These are phyloP conservation scores for Cystobasidium sp. DNA, from an alignment of 1,284 basidiomycete genomes.

Conservation along the genomic window DNA sequence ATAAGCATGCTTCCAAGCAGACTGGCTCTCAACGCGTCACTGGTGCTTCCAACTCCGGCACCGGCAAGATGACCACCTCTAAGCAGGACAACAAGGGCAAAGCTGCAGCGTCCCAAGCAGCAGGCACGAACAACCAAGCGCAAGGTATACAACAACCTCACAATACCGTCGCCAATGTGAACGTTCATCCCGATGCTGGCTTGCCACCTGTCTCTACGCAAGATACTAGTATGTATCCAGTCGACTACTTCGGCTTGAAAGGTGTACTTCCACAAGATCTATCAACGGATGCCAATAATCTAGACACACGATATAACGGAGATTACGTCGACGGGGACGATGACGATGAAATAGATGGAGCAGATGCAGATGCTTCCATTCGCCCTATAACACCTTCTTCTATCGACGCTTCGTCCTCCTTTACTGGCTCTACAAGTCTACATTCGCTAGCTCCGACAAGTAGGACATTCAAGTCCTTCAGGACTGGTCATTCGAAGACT, in stretches of 20 bases:
- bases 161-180: background rate
- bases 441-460: slow-evolving; percentile 48
- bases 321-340: slow-evolving; percentile 12
- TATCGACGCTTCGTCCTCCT: slow-evolving; percentile 45
- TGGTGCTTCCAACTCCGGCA: background rate
- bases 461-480: slow-evolving; percentile 47
- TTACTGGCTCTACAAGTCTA: slow-evolving; percentile 38
- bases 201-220: slow-evolving; percentile 4
- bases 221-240: background rate
- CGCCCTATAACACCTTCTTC: slow-evolving; percentile 50
- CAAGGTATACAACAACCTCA: background rate
- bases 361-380: slow-evolving; percentile 51
- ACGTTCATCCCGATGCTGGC: slow-evolving; percentile 8
- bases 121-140: background rate
- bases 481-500: slow-evolving; percentile 35
- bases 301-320: background rate
- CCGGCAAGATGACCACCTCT: background rate
- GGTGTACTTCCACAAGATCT: background rate
- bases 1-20: background rate
- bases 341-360: slow-evolving; percentile 34
- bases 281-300: slow-evolving; percentile 1
- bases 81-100: slow-evolving; percentile 10
- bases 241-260: slow-evolving; percentile 13
- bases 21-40: background rate
- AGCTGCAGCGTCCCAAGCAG: background rate